Percentiles rank a stretch among this genome's conserved stretches.
Conservation (phyloP, 129 eudicot species). For the Lactuca sativa region DNA sequence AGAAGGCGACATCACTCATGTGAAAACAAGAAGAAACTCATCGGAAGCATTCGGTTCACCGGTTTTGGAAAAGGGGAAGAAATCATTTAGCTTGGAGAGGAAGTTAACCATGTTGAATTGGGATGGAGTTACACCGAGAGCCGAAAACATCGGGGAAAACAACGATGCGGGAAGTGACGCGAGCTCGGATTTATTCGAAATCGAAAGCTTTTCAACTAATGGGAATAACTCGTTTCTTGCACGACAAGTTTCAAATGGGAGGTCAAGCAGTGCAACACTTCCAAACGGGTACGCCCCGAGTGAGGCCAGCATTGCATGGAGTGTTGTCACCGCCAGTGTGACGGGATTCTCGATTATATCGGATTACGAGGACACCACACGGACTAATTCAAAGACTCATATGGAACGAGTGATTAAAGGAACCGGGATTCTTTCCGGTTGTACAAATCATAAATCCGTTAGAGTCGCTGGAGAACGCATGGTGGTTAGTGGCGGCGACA, state of each 20-base stretch:
- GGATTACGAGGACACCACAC: slow-evolving; percentile 42
- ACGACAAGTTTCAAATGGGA: slow-evolving; percentile 48
- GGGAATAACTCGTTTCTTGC: slow-evolving; percentile 42
- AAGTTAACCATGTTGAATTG: slow-evolving; percentile 48
- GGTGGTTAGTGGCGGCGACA: slow-evolving; percentile 20
- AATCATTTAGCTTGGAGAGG: slow-evolving; percentile 39
- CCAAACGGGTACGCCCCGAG: slow-evolving; percentile 79
- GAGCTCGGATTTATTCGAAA: slow-evolving; percentile 80
- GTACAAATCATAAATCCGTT: slow-evolving; percentile 81
- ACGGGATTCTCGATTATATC: slow-evolving; percentile 57
- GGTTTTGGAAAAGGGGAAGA: slow-evolving; percentile 33
- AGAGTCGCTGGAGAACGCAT: slow-evolving; percentile 59
- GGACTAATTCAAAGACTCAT: not conserved
- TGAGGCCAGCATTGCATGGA: slow-evolving; percentile 96
- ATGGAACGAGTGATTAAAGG: slow-evolving; percentile 26
- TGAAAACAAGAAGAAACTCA: slow-evolving; percentile 30
- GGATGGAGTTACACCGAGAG: slow-evolving; percentile 49
- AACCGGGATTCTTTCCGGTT: slow-evolving; percentile 56
- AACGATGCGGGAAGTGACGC: slow-evolving; percentile 63
- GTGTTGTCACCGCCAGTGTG: slow-evolving; percentile 84
- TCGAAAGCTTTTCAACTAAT: slow-evolving; percentile 63
- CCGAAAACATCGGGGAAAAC: slow-evolving; percentile 31
- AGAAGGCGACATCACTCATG: slow-evolving; percentile 22
- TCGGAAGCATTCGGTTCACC: slow-evolving; percentile 48
- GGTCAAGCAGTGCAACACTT: slow-evolving; percentile 44